Conservation (phyloP, 305 asterid genomes). For the Rubia balearica region DNA sequence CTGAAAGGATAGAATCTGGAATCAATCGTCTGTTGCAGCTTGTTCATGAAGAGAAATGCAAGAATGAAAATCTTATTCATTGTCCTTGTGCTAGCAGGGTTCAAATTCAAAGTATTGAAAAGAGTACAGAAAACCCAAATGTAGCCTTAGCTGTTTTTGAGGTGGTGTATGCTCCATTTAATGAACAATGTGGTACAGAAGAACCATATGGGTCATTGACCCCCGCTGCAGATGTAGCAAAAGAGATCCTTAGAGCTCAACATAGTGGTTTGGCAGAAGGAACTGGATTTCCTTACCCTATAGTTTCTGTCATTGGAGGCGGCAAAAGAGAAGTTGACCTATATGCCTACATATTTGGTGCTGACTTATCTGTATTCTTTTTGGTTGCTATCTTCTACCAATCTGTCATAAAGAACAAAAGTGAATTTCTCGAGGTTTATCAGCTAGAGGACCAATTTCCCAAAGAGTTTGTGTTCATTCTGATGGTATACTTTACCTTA, state of each 20-base stretch:
- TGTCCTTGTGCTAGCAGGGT: slow-evolving; percentile 86
- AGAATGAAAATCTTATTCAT: slow-evolving; percentile 35
- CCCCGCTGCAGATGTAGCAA: slow-evolving; percentile 95
- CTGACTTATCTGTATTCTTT: slow-evolving; percentile 83
- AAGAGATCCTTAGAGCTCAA: slow-evolving; percentile 68
- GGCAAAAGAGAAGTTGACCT: slow-evolving; percentile 95
- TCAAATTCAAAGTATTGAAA: slow-evolving; percentile 92
- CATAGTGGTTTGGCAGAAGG: slow-evolving; percentile 46
- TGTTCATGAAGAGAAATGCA: slow-evolving; percentile 75
- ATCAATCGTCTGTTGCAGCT: slow-evolving; percentile 68
- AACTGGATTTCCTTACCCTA: slow-evolving; percentile 73
- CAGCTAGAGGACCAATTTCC: slow-evolving; percentile 99
- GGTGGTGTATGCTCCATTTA: slow-evolving; percentile 81
- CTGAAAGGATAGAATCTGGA: slow-evolving; percentile 94
- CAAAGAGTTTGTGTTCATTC: slow-evolving; percentile 76
- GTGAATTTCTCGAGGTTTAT: slow-evolving; percentile 89
- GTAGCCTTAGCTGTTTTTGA: slow-evolving; percentile 89
- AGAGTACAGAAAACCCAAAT: slow-evolving; percentile 54
- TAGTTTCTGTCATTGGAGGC: slow-evolving; percentile 84
- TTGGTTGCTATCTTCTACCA: slow-evolving; percentile 91
- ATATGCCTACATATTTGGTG: slow-evolving; percentile 89
- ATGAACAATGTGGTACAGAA: slow-evolving; percentile 47
- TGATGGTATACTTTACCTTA: slow-evolving; percentile 54
- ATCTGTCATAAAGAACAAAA: slow-evolving; percentile 86
- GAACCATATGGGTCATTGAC: slow-evolving; percentile 82